Evolutionary conservation across 345 rosid species (phyloP).

Genomic region (Draba incana): DNA sequence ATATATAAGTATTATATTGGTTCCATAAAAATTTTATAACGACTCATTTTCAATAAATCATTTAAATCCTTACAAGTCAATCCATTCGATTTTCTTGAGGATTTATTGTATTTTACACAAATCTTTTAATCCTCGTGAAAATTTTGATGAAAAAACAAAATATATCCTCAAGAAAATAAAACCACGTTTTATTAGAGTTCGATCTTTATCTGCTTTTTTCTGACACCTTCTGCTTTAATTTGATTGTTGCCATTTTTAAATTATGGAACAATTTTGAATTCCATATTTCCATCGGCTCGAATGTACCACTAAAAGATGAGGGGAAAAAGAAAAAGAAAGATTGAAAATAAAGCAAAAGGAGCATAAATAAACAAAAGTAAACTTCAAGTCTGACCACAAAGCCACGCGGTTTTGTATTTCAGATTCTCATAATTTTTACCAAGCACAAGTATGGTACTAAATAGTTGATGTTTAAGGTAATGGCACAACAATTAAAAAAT

Average conservation of each 20-base stretch:
- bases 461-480: no score
- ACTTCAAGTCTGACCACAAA: constrained; percentile 18
- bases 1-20: neutral
- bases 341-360: constrained; percentile 27
- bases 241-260: constrained; percentile 3
- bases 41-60: neutral
- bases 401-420: constrained; percentile 35
- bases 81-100: no score
- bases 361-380: constrained; percentile 15
- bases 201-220: neutral
- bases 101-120: no score
- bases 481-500: no score
- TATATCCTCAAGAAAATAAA: neutral
- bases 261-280: neutral
- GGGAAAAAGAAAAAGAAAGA: neutral
- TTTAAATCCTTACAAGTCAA: neutral
- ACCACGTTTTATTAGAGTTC: neutral
- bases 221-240: neutral
- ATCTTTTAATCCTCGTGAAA: no score
- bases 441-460: constrained; percentile 26
- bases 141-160: no score
- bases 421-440: constrained; percentile 9
- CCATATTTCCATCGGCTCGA: neutral
- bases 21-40: neutral
- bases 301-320: constrained; percentile 4